A percentile compares a stretch with the other conserved stretches of the same genome.
Evolutionary conservation across 2,329 filamentous ascomycete genomes (phyloP).

Genomic region (Helminthosporium solani): DNA sequence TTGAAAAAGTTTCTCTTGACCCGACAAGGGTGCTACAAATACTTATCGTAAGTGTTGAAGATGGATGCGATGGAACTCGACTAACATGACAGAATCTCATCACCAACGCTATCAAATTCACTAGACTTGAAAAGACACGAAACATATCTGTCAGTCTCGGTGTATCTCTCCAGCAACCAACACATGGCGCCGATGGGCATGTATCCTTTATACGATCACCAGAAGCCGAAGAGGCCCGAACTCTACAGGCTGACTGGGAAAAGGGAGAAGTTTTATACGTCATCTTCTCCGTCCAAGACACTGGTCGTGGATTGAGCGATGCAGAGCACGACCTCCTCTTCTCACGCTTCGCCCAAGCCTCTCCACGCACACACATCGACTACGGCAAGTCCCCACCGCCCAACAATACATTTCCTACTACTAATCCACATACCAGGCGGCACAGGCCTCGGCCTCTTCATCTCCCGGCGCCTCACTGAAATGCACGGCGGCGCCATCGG

Average conservation of each 20-base stretch:
- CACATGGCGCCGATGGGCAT: slow-evolving; percentile 25
- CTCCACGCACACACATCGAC: slow-evolving; percentile 33
- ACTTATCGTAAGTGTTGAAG: background rate
- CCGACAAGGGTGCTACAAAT: slow-evolving; percentile 45
- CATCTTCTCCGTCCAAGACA: slow-evolving; percentile 41
- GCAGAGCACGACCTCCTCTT: slow-evolving; percentile 39
- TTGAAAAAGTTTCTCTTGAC: slow-evolving; percentile 46
- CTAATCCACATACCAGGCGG: slow-evolving; percentile 28
- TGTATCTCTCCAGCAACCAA: slow-evolving; percentile 23
- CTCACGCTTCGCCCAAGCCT: slow-evolving; percentile 34
- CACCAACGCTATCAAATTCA: slow-evolving; percentile 38
- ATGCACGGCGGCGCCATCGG: slow-evolving; percentile 37
- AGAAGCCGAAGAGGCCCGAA: slow-evolving; percentile 4
- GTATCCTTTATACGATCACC: slow-evolving; percentile 17
- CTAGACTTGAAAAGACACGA: slow-evolving; percentile 35
- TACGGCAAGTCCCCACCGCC: background rate
- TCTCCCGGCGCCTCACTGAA: slow-evolving; percentile 33
- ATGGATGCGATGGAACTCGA: background rate
- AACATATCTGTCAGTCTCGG: slow-evolving; percentile 43
- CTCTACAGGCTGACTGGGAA: slow-evolving; percentile 33
- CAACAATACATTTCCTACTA: no score
- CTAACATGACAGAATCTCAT: slow-evolving; percentile 10
- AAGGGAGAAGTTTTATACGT: slow-evolving; percentile 37
- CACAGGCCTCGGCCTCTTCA: slow-evolving; percentile 38
- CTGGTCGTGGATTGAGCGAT: slow-evolving; percentile 42